Conservation (phyloP, 2,329 filamentous ascomycete species). For the Sporothrix phasma region DNA sequence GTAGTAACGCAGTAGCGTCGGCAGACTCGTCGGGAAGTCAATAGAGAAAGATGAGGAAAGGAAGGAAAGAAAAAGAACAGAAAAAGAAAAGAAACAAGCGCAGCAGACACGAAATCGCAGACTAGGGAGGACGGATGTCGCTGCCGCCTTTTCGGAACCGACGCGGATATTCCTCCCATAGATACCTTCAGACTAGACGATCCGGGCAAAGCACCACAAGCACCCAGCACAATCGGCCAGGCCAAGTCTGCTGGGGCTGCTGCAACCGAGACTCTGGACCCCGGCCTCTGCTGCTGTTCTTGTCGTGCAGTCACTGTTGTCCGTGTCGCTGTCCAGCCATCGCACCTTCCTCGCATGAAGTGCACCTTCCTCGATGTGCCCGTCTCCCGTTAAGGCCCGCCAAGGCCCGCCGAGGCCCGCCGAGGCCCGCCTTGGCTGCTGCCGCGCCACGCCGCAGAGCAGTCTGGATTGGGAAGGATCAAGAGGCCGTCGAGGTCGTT, state of each 20-base stretch:
- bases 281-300: not conserved
- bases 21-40: too few relatives aligned
- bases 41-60: too few relatives aligned
- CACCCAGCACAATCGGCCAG: too few relatives aligned
- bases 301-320: not conserved
- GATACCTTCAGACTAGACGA: too few relatives aligned
- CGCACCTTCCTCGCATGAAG: conserved; percentile 3
- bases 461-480: not conserved
- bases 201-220: not conserved
- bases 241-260: too few relatives aligned
- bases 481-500: not conserved
- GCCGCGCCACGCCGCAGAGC: not conserved
- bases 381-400: too few relatives aligned
- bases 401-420: too few relatives aligned
- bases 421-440: not conserved
- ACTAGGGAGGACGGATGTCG: not conserved
- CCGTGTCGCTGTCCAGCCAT: not conserved
- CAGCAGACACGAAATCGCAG: not conserved
- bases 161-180: too few relatives aligned
- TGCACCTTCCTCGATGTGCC: not conserved
- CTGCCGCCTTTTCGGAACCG: not conserved
- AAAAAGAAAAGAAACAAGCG: too few relatives aligned
- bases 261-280: too few relatives aligned
- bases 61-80: too few relatives aligned
- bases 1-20: too few relatives aligned